A percentile compares a stretch with the other conserved stretches of the same genome.
phyloP scores from a whole-genome alignment of 2,329 filamentous ascomycete species.

The Trichoderma breve region DNA sequence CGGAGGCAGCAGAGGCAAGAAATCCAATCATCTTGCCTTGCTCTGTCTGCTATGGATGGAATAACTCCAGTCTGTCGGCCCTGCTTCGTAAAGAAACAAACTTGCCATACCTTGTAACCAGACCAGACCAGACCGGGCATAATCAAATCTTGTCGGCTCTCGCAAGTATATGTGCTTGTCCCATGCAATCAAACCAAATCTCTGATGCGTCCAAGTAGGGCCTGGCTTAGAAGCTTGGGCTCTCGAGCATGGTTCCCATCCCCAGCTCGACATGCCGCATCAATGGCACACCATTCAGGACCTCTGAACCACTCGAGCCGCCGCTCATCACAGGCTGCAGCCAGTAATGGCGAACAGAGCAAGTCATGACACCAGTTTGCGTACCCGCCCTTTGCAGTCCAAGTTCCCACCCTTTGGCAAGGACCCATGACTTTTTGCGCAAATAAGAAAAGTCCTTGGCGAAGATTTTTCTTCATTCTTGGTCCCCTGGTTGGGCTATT shows the following conservation, averaged over 20 bases:
- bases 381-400: conserved; percentile 6
- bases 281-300: conserved; percentile 17
- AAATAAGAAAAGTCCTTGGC: not conserved
- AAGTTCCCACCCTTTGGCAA: conserved; percentile 3
- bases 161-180: not conserved
- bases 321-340: not conserved
- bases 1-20: not conserved
- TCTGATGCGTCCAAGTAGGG: not conserved
- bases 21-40: not conserved
- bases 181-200: not conserved
- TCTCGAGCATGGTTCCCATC: conserved; percentile 12
- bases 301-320: not conserved
- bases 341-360: not conserved
- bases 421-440: conserved; percentile 15
- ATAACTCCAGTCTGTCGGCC: not conserved
- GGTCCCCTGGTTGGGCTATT: not conserved
- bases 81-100: not conserved
- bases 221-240: conserved; percentile 7
- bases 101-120: not conserved
- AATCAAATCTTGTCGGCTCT: not conserved
- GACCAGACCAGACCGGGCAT: not conserved
- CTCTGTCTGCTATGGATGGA: not conserved
- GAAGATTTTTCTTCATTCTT: not conserved
- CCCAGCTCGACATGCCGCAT: conserved; percentile 11
- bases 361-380: conserved; percentile 16